Evolutionary conservation across 2,329 filamentous ascomycete genomes (phyloP).

Genomic region (Trichoderma koningiopsis): DNA sequence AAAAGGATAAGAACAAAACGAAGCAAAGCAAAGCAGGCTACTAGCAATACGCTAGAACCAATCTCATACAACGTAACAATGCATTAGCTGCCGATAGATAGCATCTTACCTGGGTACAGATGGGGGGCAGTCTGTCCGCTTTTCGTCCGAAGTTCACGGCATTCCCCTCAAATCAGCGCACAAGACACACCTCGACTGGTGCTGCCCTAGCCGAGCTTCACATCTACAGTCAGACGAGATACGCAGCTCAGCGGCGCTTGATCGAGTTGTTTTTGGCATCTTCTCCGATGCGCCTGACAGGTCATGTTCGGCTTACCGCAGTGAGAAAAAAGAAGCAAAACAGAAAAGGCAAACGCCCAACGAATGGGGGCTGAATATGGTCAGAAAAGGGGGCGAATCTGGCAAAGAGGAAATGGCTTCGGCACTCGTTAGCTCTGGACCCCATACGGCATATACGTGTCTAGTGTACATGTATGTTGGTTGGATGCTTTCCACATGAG

Average conservation of each 20-base stretch:
- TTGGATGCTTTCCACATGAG: not conserved
- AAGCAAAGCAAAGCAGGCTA: not conserved
- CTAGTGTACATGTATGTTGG: not conserved
- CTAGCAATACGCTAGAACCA: not conserved
- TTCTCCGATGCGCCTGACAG: slow-evolving; percentile 6
- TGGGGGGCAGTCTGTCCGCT: not conserved
- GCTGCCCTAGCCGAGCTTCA: not conserved
- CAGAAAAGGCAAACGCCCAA: not conserved
- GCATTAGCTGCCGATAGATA: not conserved
- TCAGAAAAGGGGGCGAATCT: not conserved
- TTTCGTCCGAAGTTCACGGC: not conserved
- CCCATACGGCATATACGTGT: not conserved
- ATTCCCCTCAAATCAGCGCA: slow-evolving; percentile 11
- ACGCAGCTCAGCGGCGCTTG: not conserved
- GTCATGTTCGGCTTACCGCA: slow-evolving; percentile 5
- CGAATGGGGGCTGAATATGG: not conserved
- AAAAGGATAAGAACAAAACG: not conserved
- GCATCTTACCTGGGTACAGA: not conserved
- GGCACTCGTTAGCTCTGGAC: not conserved
- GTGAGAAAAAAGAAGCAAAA: too few species aligned
- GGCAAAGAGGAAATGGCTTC: not conserved
- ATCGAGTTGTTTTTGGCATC: not conserved
- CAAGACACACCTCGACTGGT: slow-evolving; percentile 4
- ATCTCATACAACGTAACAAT: slow-evolving; percentile 17
- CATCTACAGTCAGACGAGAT: not conserved